Evolutionary conservation across 768 basidiomycete genomes (phyloP).

Genomic region (Galerina marginata): DNA sequence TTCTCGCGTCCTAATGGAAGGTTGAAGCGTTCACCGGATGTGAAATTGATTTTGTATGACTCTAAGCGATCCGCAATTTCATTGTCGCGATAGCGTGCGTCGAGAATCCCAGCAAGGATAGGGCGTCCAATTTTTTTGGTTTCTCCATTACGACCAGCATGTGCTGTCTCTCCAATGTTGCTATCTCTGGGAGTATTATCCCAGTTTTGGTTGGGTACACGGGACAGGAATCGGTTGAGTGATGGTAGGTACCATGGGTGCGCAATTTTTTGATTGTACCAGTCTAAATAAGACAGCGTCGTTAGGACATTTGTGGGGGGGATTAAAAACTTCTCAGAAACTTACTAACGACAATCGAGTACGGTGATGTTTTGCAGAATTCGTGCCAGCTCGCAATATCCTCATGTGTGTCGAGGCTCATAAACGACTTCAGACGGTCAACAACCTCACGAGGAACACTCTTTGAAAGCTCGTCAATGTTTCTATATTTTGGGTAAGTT

Average conservation of each 20-base stretch:
- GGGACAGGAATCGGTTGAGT: constrained; percentile 23
- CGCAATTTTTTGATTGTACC: constrained; percentile 22
- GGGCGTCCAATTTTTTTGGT: constrained; percentile 10
- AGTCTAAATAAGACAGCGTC: constrained; percentile 9
- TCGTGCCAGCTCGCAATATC: constrained; percentile 26
- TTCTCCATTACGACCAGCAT: constrained; percentile 19
- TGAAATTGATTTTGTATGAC: too few relatives aligned
- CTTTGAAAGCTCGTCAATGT: constrained; percentile 22
- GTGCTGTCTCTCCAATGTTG: constrained; percentile 24
- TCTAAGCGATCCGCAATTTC: too few relatives aligned
- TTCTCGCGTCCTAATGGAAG: too few relatives aligned
- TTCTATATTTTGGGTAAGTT: constrained; percentile 10
- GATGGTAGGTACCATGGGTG: constrained; percentile 23
- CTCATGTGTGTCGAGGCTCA: constrained; percentile 6
- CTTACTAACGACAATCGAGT: constrained; percentile 5
- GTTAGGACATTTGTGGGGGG: too few relatives aligned
- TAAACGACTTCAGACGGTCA: constrained; percentile 20
- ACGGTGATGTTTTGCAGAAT: constrained; percentile 7
- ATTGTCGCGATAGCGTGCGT: too few relatives aligned
- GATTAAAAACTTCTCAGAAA: neutral
- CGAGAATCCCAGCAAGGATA: constrained; percentile 1
- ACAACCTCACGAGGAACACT: constrained; percentile 12
- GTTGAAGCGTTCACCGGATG: too few relatives aligned
- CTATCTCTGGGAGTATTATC: constrained; percentile 22
- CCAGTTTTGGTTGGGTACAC: constrained; percentile 16